Conservation (phyloP, 2,329 filamentous ascomycete genomes). For the Helotiales sp. region DNA sequence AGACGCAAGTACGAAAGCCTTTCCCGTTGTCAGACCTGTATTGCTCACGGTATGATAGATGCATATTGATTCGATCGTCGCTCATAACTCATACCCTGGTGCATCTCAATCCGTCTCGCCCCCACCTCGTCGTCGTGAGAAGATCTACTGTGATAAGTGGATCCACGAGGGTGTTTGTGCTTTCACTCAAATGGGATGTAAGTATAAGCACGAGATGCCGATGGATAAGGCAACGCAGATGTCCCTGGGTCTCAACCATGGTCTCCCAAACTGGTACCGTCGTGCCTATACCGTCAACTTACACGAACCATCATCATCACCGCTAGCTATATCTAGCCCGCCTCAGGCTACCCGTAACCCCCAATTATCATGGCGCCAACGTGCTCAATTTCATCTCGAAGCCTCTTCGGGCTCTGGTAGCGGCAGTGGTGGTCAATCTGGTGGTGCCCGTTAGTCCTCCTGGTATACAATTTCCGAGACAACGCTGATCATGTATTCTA, state of each 20-base stretch:
- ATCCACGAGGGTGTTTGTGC: constrained; percentile 82
- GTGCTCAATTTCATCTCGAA: background rate
- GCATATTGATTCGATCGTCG: constrained; percentile 26
- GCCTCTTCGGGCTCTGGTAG: background rate
- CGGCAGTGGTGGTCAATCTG: background rate
- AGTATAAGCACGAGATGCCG: constrained; percentile 91
- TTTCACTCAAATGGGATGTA: constrained; percentile 83
- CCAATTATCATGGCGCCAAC: background rate
- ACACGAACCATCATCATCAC: background rate
- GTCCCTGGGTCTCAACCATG: constrained; percentile 69
- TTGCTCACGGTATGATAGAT: constrained; percentile 5
- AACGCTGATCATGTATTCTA: too few relatives aligned
- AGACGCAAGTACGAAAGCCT: constrained; percentile 2
- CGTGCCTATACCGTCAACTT: constrained; percentile 16
- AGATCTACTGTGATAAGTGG: constrained; percentile 88
- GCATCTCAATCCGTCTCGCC: background rate
- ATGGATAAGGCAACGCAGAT: constrained; percentile 63
- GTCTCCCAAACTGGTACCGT: constrained; percentile 56
- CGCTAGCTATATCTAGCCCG: background rate
- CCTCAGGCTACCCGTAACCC: background rate
- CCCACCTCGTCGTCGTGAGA: constrained; percentile 40
- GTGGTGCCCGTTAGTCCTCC: too few relatives aligned
- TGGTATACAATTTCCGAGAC: too few relatives aligned
- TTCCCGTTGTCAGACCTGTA: background rate
- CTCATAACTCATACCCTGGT: background rate